phyloP scores from a whole-genome alignment of 495 filamentous ascomycete genomes.

The Aspergillus sclerotiicarbonarius region DNA sequence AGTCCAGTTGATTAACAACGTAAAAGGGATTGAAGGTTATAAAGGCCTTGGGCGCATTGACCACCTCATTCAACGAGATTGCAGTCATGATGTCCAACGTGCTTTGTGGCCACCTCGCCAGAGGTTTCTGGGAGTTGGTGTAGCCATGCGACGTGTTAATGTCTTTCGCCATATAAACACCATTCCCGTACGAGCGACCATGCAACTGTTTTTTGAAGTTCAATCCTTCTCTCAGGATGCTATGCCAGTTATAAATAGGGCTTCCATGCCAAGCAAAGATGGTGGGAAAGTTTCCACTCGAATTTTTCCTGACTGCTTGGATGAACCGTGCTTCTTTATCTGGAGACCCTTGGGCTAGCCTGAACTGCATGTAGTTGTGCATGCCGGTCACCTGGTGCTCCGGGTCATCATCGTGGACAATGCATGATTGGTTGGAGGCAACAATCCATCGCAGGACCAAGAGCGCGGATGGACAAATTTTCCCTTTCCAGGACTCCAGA shows the following conservation, averaged over 20 bases:
- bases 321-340: slow-evolving; percentile 88
- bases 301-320: slow-evolving; percentile 52
- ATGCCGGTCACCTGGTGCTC: slow-evolving; percentile 63
- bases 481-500: slow-evolving; percentile 59
- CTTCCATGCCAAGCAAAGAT: slow-evolving; percentile 88
- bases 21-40: slow-evolving; percentile 53
- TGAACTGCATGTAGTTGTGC: slow-evolving; percentile 72
- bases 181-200: slow-evolving; percentile 75
- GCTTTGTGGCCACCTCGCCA: slow-evolving; percentile 62
- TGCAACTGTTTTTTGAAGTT: slow-evolving; percentile 60
- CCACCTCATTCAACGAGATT: slow-evolving; percentile 84
- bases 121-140: slow-evolving; percentile 11
- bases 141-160: slow-evolving; percentile 60
- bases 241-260: slow-evolving; percentile 77
- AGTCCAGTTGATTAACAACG: slow-evolving; percentile 75
- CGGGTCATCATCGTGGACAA: slow-evolving; percentile 56
- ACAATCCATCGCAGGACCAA: slow-evolving; percentile 84
- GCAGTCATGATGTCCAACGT: slow-evolving; percentile 54
- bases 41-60: slow-evolving; percentile 70
- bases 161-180: slow-evolving; percentile 72
- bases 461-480: slow-evolving; percentile 64
- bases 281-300: slow-evolving; percentile 56
- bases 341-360: slow-evolving; percentile 83
- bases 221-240: slow-evolving; percentile 79
- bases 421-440: slow-evolving; percentile 85